A percentile compares a stretch with the other conserved stretches of the same genome.
Conservation (phyloP, 257 asterid genomes). For the Jaltomata sinuosa region DNA sequence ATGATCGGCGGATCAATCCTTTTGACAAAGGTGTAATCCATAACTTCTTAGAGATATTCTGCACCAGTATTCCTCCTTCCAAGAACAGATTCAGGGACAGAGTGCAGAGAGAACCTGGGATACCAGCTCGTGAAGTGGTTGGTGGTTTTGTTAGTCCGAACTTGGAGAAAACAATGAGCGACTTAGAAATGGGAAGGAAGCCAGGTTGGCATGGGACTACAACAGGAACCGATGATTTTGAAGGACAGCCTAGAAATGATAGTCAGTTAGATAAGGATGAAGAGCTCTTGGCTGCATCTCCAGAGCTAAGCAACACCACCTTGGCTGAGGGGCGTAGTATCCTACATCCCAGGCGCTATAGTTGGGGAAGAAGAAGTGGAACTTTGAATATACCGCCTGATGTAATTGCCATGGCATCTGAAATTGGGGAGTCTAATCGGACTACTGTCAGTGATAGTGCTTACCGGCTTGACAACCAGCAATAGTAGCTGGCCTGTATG, state of each 20-base stretch:
- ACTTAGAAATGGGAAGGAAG: conserved; percentile 84
- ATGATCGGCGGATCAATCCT: conserved; percentile 68
- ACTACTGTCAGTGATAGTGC: conserved; percentile 8
- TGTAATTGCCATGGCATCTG: conserved; percentile 7
- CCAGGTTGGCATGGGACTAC: conserved; percentile 81
- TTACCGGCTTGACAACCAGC: conserved; percentile 10
- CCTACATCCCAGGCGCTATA: conserved; percentile 19
- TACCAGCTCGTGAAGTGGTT: conserved; percentile 39
- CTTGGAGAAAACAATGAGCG: conserved; percentile 69
- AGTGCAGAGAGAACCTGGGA: conserved; percentile 65
- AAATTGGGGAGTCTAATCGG: conserved; percentile 24
- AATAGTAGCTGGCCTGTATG: conserved; percentile 4
- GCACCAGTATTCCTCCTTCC: conserved; percentile 76
- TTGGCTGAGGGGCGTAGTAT: conserved; percentile 17
- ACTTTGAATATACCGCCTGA: conserved; percentile 21
- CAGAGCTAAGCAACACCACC: conserved; percentile 10
- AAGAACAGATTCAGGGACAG: conserved; percentile 67
- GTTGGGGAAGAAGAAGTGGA: conserved; percentile 35
- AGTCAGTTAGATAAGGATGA: conserved; percentile 11
- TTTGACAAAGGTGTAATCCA: conserved; percentile 68
- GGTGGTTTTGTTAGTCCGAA: conserved; percentile 15
- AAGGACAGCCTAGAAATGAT: conserved; percentile 4
- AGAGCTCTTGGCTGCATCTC: conserved; percentile 10
- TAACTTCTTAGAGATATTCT: conserved; percentile 82
- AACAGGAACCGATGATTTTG: conserved; percentile 23